A percentile compares a stretch with the other conserved stretches of the same genome.
phyloP scores from a whole-genome alignment of 202 grass and related monocot species.

The Schoenoplectus triqueter region DNA sequence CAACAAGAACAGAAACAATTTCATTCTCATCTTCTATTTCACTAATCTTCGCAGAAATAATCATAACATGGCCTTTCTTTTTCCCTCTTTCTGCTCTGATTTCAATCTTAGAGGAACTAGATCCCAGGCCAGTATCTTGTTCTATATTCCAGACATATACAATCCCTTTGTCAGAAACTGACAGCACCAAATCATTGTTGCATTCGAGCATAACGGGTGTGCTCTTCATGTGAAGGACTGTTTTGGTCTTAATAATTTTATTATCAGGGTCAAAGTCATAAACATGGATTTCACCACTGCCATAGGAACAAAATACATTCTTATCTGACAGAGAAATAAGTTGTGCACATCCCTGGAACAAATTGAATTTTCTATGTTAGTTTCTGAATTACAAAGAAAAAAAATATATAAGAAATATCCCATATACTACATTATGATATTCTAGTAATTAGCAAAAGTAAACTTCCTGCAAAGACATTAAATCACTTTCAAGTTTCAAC shows the following conservation, averaged over 20 bases:
- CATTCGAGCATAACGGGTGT: constrained; percentile 45
- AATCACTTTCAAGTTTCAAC: neutral
- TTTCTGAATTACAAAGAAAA: neutral
- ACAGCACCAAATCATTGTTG: constrained; percentile 48
- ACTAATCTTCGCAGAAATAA: constrained; percentile 53
- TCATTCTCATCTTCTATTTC: constrained; percentile 43
- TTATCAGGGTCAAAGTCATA: constrained; percentile 45
- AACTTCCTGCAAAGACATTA: neutral
- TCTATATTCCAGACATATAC: constrained; percentile 59
- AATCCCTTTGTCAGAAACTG: constrained; percentile 57
- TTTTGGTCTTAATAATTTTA: constrained; percentile 21
- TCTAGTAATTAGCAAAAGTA: neutral
- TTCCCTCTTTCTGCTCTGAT: constrained; percentile 41
- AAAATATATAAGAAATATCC: neutral
- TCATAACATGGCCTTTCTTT: constrained; percentile 36
- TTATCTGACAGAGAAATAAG: constrained; percentile 51
- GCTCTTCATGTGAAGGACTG: constrained; percentile 49
- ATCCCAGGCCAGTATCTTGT: constrained; percentile 36
- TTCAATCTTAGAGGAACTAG: constrained; percentile 38
- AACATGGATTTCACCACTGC: constrained; percentile 49
- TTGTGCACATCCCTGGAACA: constrained; percentile 47
- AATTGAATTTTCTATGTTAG: constrained; percentile 26
- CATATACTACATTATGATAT: neutral
- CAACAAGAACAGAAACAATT: constrained; percentile 46
- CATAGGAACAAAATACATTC: constrained; percentile 41